Conservation (phyloP, 2,329 filamentous ascomycete genomes). For the Nothopassalora personata region DNA sequence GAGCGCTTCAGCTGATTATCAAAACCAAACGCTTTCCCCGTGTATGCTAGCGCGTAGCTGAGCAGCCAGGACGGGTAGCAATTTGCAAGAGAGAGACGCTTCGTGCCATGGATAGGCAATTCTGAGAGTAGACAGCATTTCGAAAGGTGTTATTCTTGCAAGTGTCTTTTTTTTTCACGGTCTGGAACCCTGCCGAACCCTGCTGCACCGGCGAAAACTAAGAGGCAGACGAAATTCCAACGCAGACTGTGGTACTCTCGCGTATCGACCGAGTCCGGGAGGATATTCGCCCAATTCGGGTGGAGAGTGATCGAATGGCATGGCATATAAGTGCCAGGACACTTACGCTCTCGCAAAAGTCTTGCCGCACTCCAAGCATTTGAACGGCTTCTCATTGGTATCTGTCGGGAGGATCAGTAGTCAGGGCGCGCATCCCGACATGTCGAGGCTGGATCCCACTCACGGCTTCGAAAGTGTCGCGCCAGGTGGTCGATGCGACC, state of each 20-base stretch:
- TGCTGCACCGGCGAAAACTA: not conserved
- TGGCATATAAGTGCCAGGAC: too few relatives aligned
- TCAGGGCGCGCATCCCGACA: not conserved
- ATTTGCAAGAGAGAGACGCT: too few relatives aligned
- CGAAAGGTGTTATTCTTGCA: not conserved
- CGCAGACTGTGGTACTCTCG: not conserved
- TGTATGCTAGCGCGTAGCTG: too few relatives aligned
- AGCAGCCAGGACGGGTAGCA: too few relatives aligned
- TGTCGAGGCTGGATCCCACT: not conserved
- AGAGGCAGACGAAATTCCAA: not conserved
- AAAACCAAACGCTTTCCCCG: too few relatives aligned
- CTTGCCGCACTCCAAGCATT: constrained; percentile 17
- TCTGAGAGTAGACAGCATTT: not conserved
- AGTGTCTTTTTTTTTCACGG: not conserved
- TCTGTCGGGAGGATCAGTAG: constrained; percentile 13
- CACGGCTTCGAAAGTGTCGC: constrained; percentile 20
- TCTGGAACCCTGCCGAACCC: not conserved
- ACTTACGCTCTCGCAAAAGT: constrained; percentile 21
- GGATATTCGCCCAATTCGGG: constrained; percentile 6
- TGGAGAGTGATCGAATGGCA: not conserved
- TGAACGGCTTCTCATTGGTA: constrained; percentile 21
- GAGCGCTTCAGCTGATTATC: too few relatives aligned
- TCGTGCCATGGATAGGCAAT: too few relatives aligned
- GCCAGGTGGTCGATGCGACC: constrained; percentile 21
- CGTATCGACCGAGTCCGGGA: not conserved